phyloP scores from a whole-genome alignment of 169 alveolate genomes.

The Amoebophrya sp. region DNA sequence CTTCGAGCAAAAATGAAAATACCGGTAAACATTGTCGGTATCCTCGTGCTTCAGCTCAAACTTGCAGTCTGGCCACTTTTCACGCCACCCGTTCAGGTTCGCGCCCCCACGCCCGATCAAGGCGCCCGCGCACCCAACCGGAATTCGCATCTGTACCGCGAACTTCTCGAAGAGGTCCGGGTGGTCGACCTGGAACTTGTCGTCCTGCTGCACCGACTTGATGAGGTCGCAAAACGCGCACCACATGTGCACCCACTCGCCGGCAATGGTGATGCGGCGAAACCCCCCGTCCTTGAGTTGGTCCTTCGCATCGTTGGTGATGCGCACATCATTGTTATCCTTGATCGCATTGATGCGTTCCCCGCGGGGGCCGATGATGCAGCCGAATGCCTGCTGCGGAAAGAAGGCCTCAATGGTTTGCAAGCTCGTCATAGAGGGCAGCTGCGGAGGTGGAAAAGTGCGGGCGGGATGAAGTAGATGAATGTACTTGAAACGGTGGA shows the following conservation, averaged over 20 bases:
- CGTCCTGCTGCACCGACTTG: neutral
- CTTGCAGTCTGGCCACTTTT: neutral
- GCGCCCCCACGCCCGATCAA: neutral
- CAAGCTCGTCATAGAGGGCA: neutral
- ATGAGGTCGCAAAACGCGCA: neutral
- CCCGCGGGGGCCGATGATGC: neutral
- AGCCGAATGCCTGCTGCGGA: neutral
- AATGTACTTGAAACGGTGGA: too few species aligned
- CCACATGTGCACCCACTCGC: neutral
- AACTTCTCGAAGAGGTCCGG: too few species aligned
- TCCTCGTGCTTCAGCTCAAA: neutral
- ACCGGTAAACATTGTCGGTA: neutral
- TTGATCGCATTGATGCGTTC: neutral
- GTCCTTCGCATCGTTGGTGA: neutral
- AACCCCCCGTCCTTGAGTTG: neutral
- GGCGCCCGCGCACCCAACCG: neutral
- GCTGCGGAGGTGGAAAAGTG: too few species aligned
- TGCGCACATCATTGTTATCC: neutral
- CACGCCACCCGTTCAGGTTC: neutral
- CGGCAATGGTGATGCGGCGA: neutral
- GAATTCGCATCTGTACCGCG: neutral
- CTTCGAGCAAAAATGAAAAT: too few species aligned
- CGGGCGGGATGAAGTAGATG: too few species aligned
- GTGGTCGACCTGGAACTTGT: neutral
- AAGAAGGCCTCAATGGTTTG: neutral